Evolutionary conservation across 1,139 yeast genomes (phyloP), one percentile per base, ranked within the genome.

Genomic region (Pichia sp.): DNA sequence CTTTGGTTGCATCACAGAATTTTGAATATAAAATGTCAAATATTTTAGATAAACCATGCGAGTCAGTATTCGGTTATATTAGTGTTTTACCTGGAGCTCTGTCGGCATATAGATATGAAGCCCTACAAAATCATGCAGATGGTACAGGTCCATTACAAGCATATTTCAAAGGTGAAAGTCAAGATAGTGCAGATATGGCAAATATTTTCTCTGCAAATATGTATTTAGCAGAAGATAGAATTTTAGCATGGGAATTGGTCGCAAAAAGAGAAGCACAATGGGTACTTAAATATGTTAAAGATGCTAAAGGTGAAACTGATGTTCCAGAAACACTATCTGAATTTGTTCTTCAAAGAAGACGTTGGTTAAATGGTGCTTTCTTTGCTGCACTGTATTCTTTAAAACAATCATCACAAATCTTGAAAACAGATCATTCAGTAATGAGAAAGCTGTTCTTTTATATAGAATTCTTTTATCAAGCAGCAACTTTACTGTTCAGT

Each of bases 311-410:
- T 57, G 97, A 90, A 64, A 92, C 98, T 0, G 98, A 92, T 75
- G 97, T 92, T 43, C 98, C 98, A 3, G 97, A 90, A 63, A 73
- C 81, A 7, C 74, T 90, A 42, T 79, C 97, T 0, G 98, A 92
- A 65, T 90, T 92, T 62, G 80, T 92, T 51, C 82, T 95, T 16
- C 98, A 92, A 68, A 81, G 98, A 71, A 80, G 98, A 70, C 81
- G 98, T 70, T 92, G 98, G 98, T 79, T 92, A 48, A 92, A 92
- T 65, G 98, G 98, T 69, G 96, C 98, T 0, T 80, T 90, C 62
- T 92, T 92, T 69, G 97, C 98, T 2, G 97, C 97, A 1, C 70
- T 92, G 50, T 92, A 85, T 63, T 82, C 97, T 0, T 87, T 86
- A 61, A 65, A 85, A 23, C 89, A 89, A 62, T 84, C 83, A 63